phyloP scores from a whole-genome alignment of 352 stramenopile species.

The Phytophthora citrophthora region DNA sequence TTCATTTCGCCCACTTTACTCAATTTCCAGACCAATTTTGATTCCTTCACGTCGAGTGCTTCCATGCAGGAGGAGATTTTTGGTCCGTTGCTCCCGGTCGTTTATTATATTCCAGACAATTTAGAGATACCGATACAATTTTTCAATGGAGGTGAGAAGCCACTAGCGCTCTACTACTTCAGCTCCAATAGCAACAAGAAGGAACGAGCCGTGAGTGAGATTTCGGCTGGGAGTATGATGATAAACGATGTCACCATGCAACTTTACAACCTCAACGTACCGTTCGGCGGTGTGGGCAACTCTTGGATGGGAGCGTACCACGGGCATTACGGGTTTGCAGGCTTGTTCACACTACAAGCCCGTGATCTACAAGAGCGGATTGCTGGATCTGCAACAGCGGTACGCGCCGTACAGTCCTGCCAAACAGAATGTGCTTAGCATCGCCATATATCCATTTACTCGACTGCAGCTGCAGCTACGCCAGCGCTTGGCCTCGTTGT shows the following conservation, averaged over 20 bases:
- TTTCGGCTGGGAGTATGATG: conserved; percentile 61
- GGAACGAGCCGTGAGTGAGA: conserved; percentile 45
- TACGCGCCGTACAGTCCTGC: conserved; percentile 55
- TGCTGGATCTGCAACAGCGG: conserved; percentile 58
- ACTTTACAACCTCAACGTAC: conserved; percentile 60
- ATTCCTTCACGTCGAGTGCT: conserved; percentile 58
- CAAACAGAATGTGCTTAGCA: conserved; percentile 41
- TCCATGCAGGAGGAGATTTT: conserved; percentile 96
- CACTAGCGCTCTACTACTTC: conserved; percentile 91
- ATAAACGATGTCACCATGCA: conserved; percentile 90
- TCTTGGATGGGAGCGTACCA: conserved; percentile 88
- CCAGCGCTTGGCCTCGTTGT: conserved; percentile 34
- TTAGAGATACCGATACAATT: conserved; percentile 46
- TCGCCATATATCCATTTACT: conserved; percentile 54
- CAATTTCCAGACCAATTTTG: conserved; percentile 83
- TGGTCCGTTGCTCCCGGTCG: conserved; percentile 94
- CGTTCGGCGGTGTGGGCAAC: conserved; percentile 80
- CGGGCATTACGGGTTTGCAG: conserved; percentile 78
- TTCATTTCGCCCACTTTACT: conserved; percentile 92
- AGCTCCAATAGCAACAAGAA: conserved; percentile 46
- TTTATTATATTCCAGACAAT: conserved; percentile 63
- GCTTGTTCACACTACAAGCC: conserved; percentile 75
- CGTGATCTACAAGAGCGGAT: conserved; percentile 71
- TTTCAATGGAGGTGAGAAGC: conserved; percentile 58
- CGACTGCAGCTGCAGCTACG: conserved; percentile 48